phyloP scores from a whole-genome alignment of 495 filamentous ascomycete genomes.

The Chaetomium tenue region DNA sequence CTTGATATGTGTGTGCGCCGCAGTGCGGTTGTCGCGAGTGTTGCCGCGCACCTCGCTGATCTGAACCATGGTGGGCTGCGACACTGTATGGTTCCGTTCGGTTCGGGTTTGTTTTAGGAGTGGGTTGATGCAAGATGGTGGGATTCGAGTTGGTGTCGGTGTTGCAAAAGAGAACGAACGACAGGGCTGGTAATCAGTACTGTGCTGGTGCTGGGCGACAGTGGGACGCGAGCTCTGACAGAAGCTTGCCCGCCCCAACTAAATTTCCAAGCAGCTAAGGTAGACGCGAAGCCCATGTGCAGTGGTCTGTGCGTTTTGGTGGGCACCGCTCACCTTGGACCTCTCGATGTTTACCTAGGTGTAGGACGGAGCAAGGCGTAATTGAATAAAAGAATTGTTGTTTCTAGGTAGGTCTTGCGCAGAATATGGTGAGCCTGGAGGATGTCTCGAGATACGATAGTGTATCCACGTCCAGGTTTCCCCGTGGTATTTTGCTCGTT shows the following conservation, averaged over 20 bases:
- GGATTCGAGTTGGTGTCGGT: constrained; percentile 6
- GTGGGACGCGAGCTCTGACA: background rate
- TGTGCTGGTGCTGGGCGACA: background rate
- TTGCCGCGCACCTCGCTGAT: constrained; percentile 96
- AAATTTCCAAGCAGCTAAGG: background rate
- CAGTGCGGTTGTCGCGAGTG: constrained; percentile 91
- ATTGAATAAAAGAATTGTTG: too few species aligned
- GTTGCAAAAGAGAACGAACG: background rate
- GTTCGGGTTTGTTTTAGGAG: constrained; percentile 2
- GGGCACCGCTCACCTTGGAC: background rate
- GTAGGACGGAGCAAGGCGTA: background rate
- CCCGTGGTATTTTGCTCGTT: too few species aligned
- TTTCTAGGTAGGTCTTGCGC: background rate
- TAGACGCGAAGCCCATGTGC: background rate
- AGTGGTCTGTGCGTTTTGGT: background rate
- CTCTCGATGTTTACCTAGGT: background rate
- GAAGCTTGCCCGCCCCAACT: background rate
- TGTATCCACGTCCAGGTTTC: background rate
- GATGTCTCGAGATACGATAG: background rate
- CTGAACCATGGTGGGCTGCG: constrained; percentile 65
- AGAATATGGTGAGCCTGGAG: constrained; percentile 4
- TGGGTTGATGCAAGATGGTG: constrained; percentile 8
- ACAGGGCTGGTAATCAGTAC: background rate
- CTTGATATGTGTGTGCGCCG: constrained; percentile 95
- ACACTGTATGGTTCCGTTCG: background rate